phyloP scores from a whole-genome alignment of 2,329 filamentous ascomycete genomes.

The Fusarium bulbicola region DNA sequence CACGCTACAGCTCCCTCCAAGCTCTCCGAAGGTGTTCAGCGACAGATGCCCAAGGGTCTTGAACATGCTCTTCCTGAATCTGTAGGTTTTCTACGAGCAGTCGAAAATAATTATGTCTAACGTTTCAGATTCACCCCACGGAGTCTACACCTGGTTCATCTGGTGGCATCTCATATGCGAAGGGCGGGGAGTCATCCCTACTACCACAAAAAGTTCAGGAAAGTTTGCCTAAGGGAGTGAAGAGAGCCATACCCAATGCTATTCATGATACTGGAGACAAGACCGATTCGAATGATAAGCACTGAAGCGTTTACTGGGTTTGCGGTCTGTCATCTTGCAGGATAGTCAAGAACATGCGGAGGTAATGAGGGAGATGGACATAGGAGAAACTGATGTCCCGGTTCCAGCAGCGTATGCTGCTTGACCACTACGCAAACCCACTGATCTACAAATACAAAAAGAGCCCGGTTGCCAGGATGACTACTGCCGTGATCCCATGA shows the following conservation, averaged over 20 bases:
- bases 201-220: constrained; percentile 39
- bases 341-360: fast-evolving
- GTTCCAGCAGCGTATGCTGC: neutral
- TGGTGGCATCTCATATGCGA: constrained; percentile 31
- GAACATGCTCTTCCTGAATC: constrained; percentile 35
- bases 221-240: constrained; percentile 34
- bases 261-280: constrained; percentile 37
- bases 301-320: neutral
- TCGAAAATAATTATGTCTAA: neutral
- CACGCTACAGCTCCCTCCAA: constrained; percentile 35
- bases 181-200: constrained; percentile 28
- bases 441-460: constrained; percentile 12
- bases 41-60: constrained; percentile 20
- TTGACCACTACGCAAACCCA: neutral
- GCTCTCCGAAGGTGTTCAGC: constrained; percentile 25
- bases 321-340: neutral
- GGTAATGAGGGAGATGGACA: neutral
- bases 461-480: constrained; percentile 19
- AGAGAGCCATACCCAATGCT: constrained; percentile 30
- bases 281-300: neutral
- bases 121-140: constrained; percentile 35
- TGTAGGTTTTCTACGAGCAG: neutral
- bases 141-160: constrained; percentile 21
- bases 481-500: constrained; percentile 6
- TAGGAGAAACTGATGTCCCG: neutral